Percentiles rank a stretch among this genome's conserved stretches.
phyloP scores from a whole-genome alignment of 2,329 filamentous ascomycete species.

The Ceratocystis ficicola region DNA sequence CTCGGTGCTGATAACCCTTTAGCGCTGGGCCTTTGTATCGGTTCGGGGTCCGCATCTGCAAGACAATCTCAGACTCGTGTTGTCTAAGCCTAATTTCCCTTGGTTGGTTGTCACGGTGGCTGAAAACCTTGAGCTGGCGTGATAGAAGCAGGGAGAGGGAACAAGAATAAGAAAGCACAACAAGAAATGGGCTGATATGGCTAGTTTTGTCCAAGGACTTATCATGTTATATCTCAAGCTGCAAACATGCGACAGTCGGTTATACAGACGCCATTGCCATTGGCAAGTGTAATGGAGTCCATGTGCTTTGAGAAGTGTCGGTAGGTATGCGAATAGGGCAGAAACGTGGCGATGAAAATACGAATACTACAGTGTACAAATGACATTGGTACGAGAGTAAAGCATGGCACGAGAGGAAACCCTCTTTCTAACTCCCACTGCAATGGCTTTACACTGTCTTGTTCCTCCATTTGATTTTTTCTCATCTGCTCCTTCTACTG shows the following conservation, averaged over 20 bases:
- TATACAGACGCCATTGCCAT: no score
- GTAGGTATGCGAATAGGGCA: background rate
- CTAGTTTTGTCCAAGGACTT: no score
- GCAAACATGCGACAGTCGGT: no score
- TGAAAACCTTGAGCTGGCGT: background rate
- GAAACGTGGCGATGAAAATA: background rate
- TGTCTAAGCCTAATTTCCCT: slow-evolving; percentile 10
- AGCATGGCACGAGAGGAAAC: background rate
- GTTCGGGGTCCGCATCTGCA: background rate
- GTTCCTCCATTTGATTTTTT: background rate
- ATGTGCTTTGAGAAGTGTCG: no score
- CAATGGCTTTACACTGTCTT: background rate
- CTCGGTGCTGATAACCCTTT: background rate
- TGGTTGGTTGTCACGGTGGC: background rate
- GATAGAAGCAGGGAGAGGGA: background rate
- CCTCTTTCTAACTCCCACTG: background rate
- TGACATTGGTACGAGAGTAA: background rate
- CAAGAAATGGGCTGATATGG: no score
- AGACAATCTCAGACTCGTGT: slow-evolving; percentile 6
- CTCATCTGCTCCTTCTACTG: background rate
- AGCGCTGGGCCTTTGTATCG: background rate
- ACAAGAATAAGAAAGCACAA: background rate
- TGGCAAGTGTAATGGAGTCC: no score
- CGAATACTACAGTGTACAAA: background rate
- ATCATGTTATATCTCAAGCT: no score